Evolutionary conservation across 108 stramenopile genomes (phyloP).

Genomic region (Aurantiochytrium sp.): DNA sequence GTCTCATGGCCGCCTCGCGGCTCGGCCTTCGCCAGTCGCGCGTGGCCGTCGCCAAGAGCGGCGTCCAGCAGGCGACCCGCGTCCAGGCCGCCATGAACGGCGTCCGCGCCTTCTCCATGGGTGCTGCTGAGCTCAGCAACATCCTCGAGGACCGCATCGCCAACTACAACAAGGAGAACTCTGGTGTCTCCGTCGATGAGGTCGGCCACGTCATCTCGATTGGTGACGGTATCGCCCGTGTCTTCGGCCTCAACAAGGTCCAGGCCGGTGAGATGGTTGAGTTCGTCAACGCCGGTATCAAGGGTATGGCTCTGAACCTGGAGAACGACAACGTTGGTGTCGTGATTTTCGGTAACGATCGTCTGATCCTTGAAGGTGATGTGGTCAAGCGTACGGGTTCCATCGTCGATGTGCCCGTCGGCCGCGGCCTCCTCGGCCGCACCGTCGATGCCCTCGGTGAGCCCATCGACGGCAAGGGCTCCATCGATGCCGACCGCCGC

Average conservation of each 20-base stretch:
- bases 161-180: slow-evolving; percentile 11
- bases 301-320: slow-evolving; percentile 99
- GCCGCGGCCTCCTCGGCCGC: slow-evolving; percentile 90
- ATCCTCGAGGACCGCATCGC: slow-evolving; percentile 16
- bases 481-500: slow-evolving; percentile 82
- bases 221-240: slow-evolving; percentile 99
- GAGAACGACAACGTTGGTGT: slow-evolving; percentile 99
- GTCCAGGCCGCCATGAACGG: neutral
- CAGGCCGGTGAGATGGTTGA: slow-evolving; percentile 99
- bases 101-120: neutral
- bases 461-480: slow-evolving; percentile 90
- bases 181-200: slow-evolving; percentile 45
- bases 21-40: neutral
- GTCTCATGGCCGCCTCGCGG: neutral
- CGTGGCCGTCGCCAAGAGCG: neutral
- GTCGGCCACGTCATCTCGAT: slow-evolving; percentile 96
- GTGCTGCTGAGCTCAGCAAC: slow-evolving; percentile 1
- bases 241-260: slow-evolving; percentile 97
- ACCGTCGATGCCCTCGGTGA: slow-evolving; percentile 97
- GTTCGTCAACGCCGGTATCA: slow-evolving; percentile 77
- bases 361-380: slow-evolving; percentile 97
- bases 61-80: neutral
- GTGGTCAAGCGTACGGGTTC: slow-evolving; percentile 98
- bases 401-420: slow-evolving; percentile 99
- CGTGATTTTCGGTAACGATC: slow-evolving; percentile 98